phyloP scores from a whole-genome alignment of 345 rosid genomes.

The Euphorbia peplus region DNA sequence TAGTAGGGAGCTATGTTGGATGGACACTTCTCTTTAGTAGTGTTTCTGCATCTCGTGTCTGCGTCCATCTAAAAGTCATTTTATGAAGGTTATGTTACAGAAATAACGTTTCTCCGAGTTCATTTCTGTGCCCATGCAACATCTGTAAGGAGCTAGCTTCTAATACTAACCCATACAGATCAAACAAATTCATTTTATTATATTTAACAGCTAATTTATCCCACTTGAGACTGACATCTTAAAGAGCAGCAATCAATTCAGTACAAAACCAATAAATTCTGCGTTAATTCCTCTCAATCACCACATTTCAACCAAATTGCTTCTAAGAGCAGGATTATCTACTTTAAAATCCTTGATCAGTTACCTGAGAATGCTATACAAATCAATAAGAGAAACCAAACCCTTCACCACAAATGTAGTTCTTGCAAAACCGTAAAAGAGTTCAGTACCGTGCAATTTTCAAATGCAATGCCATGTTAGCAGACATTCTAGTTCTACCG shows the following conservation, averaged over 20 bases:
- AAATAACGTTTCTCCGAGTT: too few relatives aligned
- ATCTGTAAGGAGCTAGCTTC: background rate
- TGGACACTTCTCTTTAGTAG: too few relatives aligned
- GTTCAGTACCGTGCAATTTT: background rate
- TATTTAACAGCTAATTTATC: background rate
- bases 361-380: background rate
- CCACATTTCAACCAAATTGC: background rate
- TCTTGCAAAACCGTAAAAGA: background rate
- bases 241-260: background rate
- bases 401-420: background rate
- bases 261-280: background rate
- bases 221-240: background rate
- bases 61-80: too few relatives aligned
- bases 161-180: background rate
- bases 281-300: background rate
- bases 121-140: too few relatives aligned
- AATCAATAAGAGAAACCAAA: background rate
- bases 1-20: background rate
- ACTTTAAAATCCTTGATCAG: background rate
- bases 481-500: background rate
- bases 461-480: background rate
- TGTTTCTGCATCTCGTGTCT: too few relatives aligned
- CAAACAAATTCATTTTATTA: background rate
- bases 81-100: too few relatives aligned
- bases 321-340: background rate